Conservation (phyloP, 441 rosid species). For the Isatis lusitanica region DNA sequence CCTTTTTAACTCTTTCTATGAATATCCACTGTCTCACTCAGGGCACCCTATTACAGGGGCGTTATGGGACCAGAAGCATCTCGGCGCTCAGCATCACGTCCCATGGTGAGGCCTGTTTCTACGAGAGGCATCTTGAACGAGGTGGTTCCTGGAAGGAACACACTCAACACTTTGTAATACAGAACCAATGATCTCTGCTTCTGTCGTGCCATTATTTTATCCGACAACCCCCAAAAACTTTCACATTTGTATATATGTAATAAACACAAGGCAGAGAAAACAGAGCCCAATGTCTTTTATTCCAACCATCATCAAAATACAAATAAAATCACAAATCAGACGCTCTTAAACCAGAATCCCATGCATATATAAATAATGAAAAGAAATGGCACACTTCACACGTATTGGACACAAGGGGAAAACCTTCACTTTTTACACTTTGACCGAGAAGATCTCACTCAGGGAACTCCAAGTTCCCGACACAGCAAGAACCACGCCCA, state of each 20-base stretch:
- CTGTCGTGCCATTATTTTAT: background rate
- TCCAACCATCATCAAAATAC: constrained; percentile 18
- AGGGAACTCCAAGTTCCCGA: constrained; percentile 73
- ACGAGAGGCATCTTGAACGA: constrained; percentile 53
- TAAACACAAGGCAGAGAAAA: background rate
- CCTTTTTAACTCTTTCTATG: background rate
- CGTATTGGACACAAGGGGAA: constrained; percentile 9
- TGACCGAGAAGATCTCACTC: constrained; percentile 53
- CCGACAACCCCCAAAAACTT: background rate
- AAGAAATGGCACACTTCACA: constrained; percentile 15
- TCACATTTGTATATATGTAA: background rate
- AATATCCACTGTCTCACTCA: background rate
- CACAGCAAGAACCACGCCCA: constrained; percentile 56
- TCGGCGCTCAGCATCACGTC: constrained; percentile 50
- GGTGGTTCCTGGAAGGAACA: constrained; percentile 57
- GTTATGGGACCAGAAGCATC: constrained; percentile 72
- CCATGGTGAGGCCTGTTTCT: constrained; percentile 48
- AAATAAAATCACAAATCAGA: constrained; percentile 24
- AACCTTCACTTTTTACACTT: constrained; percentile 29
- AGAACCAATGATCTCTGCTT: constrained; percentile 5
- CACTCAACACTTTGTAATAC: constrained; percentile 26
- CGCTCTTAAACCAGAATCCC: constrained; percentile 3
- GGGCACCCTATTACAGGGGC: constrained; percentile 44
- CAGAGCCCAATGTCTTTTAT: constrained; percentile 21
- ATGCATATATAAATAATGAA: background rate